phyloP scores from a whole-genome alignment of 352 stramenopile species.

The Phytophthora europaea region DNA sequence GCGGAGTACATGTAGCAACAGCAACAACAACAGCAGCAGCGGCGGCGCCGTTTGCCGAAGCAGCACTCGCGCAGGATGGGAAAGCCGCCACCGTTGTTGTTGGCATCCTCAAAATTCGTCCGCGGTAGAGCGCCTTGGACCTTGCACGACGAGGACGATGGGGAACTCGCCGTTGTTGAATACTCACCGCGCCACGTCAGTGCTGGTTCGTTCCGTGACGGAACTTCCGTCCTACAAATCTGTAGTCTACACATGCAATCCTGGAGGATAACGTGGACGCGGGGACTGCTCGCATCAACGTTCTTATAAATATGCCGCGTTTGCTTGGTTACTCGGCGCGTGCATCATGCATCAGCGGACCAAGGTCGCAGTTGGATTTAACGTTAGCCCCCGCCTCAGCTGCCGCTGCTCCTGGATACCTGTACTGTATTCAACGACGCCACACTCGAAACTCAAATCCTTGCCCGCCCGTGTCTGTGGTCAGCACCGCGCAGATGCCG shows the following conservation, averaged over 20 bases:
- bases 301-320: background rate
- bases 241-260: no score
- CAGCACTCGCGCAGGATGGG: slow-evolving; percentile 15
- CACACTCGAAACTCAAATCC: slow-evolving; percentile 17
- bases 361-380: slow-evolving; percentile 1
- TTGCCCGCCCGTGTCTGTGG: slow-evolving; percentile 11
- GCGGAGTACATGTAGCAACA: no score
- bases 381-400: slow-evolving; percentile 2
- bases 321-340: background rate
- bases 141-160: slow-evolving; percentile 41
- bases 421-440: slow-evolving; percentile 5
- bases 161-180: slow-evolving; percentile 30
- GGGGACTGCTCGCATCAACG: background rate
- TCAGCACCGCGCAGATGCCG: slow-evolving; percentile 17
- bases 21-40: no score
- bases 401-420: background rate
- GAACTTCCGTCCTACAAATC: slow-evolving; percentile 1
- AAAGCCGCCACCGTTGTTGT: background rate
- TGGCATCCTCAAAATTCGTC: slow-evolving; percentile 14
- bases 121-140: slow-evolving; percentile 21
- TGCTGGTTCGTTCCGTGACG: slow-evolving; percentile 5
- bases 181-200: slow-evolving; percentile 24
- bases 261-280: background rate
- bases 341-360: background rate
- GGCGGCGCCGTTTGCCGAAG: no score